Conservation (phyloP, 23 red algal genomes). For the Agarophyton chilense region DNA sequence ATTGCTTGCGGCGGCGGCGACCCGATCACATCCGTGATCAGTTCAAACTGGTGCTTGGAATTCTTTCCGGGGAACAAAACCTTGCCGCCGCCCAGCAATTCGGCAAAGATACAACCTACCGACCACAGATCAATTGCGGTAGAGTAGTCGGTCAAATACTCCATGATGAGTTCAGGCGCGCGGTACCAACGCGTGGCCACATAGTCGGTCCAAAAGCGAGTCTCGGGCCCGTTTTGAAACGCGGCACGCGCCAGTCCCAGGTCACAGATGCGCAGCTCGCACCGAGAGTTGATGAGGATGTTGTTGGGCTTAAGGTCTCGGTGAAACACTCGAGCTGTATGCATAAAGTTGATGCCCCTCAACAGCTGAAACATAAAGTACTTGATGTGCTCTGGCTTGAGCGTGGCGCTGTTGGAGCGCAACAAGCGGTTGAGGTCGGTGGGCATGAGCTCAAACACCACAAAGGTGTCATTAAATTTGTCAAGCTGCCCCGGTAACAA, state of each 20-base stretch:
- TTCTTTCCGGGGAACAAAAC: constrained; percentile 91
- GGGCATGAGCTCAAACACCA: constrained; percentile 97
- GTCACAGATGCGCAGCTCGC: constrained; percentile 93
- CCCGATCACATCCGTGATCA: constrained; percentile 84
- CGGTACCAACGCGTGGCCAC: constrained; percentile 98
- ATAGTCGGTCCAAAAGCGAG: constrained; percentile 95
- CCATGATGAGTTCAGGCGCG: constrained; percentile 93
- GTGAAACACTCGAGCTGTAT: constrained; percentile 86
- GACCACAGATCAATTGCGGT: constrained; percentile 97
- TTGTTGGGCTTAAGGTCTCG: constrained; percentile 98
- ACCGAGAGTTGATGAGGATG: constrained; percentile 87
- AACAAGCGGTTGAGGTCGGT: constrained; percentile 83
- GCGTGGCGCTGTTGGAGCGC: constrained; percentile 45
- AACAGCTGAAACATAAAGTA: constrained; percentile 91
- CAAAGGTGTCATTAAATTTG: constrained; percentile 94
- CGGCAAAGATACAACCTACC: constrained; percentile 96
- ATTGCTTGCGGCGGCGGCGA: constrained; percentile 58
- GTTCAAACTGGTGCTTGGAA: constrained; percentile 81
- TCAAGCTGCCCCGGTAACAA: constrained; percentile 78
- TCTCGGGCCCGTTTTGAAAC: constrained; percentile 71
- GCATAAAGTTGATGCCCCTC: constrained; percentile 89
- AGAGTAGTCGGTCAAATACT: constrained; percentile 80
- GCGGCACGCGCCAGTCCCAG: constrained; percentile 97
- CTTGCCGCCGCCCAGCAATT: constrained; percentile 78
- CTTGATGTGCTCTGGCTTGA: constrained; percentile 68